Percentiles rank a stretch among this genome's conserved stretches.
Evolutionary conservation across 306 rosid genomes (phyloP).

Genomic region (Cotoneaster glaucophyllus): DNA sequence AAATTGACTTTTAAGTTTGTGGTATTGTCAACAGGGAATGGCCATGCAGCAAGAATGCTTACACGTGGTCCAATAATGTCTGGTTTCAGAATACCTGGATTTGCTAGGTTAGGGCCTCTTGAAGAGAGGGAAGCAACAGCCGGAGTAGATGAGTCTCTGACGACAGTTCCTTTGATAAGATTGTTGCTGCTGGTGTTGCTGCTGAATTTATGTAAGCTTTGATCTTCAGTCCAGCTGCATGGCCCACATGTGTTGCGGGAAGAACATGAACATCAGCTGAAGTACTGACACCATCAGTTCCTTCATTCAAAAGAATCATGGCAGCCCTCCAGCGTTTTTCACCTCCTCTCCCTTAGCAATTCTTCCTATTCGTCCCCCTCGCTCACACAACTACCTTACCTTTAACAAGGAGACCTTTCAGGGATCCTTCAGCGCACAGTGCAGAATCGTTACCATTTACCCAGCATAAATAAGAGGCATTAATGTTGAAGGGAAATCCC

Average conservation of each 20-base stretch:
- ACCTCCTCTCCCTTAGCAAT: constrained; percentile 57
- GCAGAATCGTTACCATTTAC: constrained; percentile 40
- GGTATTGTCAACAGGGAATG: constrained; percentile 39
- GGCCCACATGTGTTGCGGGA: constrained; percentile 55
- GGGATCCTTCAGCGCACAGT: constrained; percentile 42
- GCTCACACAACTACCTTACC: constrained; percentile 55
- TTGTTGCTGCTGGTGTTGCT: constrained; percentile 42
- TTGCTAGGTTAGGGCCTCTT: constrained; percentile 60
- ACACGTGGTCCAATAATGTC: constrained; percentile 64
- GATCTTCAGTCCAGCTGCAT: too few species aligned
- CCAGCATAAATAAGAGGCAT: constrained; percentile 55
- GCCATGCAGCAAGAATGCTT: constrained; percentile 64
- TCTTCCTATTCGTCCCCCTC: constrained; percentile 56
- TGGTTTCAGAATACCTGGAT: constrained; percentile 78
- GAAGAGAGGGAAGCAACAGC: constrained; percentile 58
- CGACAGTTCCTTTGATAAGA: constrained; percentile 53
- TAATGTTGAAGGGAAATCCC: constrained; percentile 21
- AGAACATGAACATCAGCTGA: constrained; percentile 52
- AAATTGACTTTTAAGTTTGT: constrained; percentile 39
- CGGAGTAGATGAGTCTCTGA: constrained; percentile 44
- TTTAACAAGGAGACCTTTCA: constrained; percentile 31
- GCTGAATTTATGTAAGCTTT: too few species aligned
- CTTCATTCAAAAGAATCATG: constrained; percentile 59
- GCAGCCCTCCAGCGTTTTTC: constrained; percentile 53
- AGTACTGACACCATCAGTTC: constrained; percentile 36